Percentiles rank a stretch among this genome's conserved stretches.
Conservation (phyloP, 2,329 filamentous ascomycete species). For the Neoscytalidium dimidiatum region DNA sequence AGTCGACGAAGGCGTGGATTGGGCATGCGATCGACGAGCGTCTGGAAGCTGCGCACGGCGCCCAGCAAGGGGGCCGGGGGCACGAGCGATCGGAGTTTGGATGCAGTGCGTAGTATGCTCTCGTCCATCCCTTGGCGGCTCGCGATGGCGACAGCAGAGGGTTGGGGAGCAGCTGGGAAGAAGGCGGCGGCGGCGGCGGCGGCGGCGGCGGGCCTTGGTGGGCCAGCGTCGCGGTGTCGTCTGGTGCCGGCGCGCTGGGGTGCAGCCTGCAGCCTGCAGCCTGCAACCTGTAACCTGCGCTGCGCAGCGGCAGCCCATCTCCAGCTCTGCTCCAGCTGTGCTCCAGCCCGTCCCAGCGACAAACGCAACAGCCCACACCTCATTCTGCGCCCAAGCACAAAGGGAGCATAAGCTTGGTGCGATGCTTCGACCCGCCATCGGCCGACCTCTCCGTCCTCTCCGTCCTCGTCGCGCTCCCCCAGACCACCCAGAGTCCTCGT, state of each 20-base stretch:
- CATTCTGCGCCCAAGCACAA: neutral
- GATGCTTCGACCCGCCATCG: neutral
- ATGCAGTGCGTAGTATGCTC: no score
- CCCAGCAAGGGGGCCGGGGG: constrained; percentile 9
- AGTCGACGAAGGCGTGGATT: neutral
- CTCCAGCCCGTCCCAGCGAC: neutral
- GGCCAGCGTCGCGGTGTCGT: no score
- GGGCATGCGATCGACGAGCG: neutral
- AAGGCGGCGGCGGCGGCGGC: neutral
- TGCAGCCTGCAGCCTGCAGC: neutral
- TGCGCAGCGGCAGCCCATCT: no score
- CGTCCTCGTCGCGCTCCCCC: no score
- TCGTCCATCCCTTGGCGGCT: neutral
- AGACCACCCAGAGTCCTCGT: no score
- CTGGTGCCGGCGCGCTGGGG: no score
- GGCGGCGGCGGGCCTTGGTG: no score
- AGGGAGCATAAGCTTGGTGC: neutral
- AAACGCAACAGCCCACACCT: neutral
- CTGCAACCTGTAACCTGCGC: no score
- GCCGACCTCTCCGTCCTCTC: neutral
- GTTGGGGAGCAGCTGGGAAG: neutral
- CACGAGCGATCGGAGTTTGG: neutral
- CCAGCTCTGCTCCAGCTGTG: no score
- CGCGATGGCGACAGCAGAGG: neutral
- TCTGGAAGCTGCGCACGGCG: neutral